phyloP scores from a whole-genome alignment of 1,284 basidiomycete species.

The Irpex sp. region DNA sequence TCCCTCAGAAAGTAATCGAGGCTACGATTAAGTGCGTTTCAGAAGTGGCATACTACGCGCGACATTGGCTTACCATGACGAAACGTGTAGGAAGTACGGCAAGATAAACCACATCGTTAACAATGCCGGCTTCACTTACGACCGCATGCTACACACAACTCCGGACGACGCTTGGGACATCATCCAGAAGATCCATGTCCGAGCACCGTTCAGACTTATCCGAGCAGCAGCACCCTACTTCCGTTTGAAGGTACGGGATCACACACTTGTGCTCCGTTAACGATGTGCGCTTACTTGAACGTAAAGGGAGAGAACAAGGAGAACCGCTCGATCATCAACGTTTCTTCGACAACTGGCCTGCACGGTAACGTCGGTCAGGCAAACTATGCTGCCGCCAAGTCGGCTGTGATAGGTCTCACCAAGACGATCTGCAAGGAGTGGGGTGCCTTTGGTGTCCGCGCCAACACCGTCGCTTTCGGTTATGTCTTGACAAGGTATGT shows the following conservation, averaged over 20 bases:
- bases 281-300: not conserved
- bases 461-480: constrained; percentile 79
- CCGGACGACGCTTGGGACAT: constrained; percentile 79
- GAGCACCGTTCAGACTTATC: constrained; percentile 81
- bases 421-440: constrained; percentile 88
- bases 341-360: constrained; percentile 72
- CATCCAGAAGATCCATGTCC: constrained; percentile 78
- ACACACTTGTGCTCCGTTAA: constrained; percentile 29
- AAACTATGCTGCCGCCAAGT: constrained; percentile 79
- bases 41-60: too few species aligned
- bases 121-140: constrained; percentile 85
- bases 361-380: constrained; percentile 83
- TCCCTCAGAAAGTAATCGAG: constrained; percentile 73
- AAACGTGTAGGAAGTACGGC: constrained; percentile 54
- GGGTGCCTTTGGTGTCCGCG: constrained; percentile 77
- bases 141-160: constrained; percentile 86
- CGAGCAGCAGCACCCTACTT: constrained; percentile 82
- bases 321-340: constrained; percentile 75
- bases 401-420: constrained; percentile 72
- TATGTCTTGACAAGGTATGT: constrained; percentile 64
- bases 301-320: constrained; percentile 34
- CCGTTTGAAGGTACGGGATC: constrained; percentile 61
- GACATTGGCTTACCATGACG: not conserved
- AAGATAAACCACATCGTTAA: constrained; percentile 86
- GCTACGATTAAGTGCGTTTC: constrained; percentile 64